A percentile compares a stretch with the other conserved stretches of the same genome.
These are phyloP conservation scores for Marasmius sp. DNA, from an alignment of 1,284 basidiomycete species.

Conservation along the genomic window DNA sequence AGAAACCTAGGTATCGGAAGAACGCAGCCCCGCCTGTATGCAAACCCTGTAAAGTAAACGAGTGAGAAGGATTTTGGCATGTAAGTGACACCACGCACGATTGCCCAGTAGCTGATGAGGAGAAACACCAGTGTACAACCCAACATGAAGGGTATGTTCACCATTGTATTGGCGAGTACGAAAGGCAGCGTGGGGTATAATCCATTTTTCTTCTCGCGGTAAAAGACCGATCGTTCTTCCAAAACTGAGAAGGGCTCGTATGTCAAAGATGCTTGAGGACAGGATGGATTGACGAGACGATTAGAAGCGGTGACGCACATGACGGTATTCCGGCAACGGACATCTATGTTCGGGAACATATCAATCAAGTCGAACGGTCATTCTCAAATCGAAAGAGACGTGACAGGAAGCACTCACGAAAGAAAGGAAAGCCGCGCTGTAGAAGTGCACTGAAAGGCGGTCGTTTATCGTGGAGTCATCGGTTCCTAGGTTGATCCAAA, in stretches of 20 bases:
- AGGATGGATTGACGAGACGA: background rate
- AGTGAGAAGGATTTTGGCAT: background rate
- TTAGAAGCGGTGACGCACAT: conserved; percentile 27
- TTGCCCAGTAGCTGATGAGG: conserved; percentile 41
- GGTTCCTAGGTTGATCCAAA: conserved; percentile 54
- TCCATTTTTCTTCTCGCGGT: conserved; percentile 53
- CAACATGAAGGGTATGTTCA: conserved; percentile 58
- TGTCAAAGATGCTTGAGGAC: background rate
- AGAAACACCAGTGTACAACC: conserved; percentile 49
- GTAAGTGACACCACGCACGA: conserved; percentile 25
- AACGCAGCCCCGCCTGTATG: conserved; percentile 48
- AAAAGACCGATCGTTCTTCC: conserved; percentile 54
- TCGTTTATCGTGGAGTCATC: conserved; percentile 40
- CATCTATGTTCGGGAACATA: conserved; percentile 28
- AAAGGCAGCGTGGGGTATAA: conserved; percentile 55
- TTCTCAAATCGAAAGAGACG: background rate
- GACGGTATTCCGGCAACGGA: conserved; percentile 50
- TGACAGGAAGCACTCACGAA: conserved; percentile 39
- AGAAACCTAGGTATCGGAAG: conserved; percentile 54
- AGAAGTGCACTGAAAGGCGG: conserved; percentile 46
- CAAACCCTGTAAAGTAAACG: conserved; percentile 35
- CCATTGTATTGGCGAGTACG: conserved; percentile 55
- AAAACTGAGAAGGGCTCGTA: conserved; percentile 29
- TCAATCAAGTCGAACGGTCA: background rate
- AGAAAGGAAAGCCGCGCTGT: conserved; percentile 58